Evolutionary conservation across 768 basidiomycete species (phyloP), one percentile per base, ranked within the genome.

Genomic region (Amanita inopinata): DNA sequence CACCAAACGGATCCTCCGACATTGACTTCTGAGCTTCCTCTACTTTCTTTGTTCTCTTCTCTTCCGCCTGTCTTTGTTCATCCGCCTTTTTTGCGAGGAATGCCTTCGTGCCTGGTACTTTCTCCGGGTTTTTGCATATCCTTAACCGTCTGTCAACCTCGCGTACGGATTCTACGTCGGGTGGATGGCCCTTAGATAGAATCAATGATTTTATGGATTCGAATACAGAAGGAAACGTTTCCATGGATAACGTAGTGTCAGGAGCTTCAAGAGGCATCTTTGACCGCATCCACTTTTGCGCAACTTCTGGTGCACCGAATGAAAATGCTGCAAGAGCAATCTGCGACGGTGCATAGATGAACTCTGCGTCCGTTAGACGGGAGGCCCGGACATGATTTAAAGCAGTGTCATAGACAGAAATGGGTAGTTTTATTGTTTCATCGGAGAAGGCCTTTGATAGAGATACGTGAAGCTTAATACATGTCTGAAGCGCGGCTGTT

Each of bases 81-180:
- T 78, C 80, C n/a, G 69, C 76, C 50, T 76, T 79, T 56, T 78
- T 80, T 15, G 76, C 74, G 18, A 80, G 58, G 58, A 83, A 91
- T 2, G 87, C 83, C 47, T 77, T 81, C 48, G 80, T 94, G n/a
- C 91, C 92, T 9, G 80, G 78, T 4, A 94, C 81, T 60, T 93
- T 96, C 61, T 94, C 92, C 3, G 96, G 96, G 54, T 99, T 98
- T 58, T 91, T 88, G 68, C 94, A 97, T 27, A 83, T 55, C 54
- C 78, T 82, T 34, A 99, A 65, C 33, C 91, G 70, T 55, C 83
- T 75, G 59, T 99, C 96, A 5, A 98, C 82, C 54, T 87, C 84
- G 10, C 87, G 83, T 10, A 97, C 91, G 22, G 73, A 68, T 46
- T 90, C 90, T 9, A 94, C 69, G 45, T 87, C 71, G n/a, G 90